These are phyloP conservation scores for Phlebopus sp. DNA, from an alignment of 1,284 basidiomycete genomes.

Conservation along the genomic window DNA sequence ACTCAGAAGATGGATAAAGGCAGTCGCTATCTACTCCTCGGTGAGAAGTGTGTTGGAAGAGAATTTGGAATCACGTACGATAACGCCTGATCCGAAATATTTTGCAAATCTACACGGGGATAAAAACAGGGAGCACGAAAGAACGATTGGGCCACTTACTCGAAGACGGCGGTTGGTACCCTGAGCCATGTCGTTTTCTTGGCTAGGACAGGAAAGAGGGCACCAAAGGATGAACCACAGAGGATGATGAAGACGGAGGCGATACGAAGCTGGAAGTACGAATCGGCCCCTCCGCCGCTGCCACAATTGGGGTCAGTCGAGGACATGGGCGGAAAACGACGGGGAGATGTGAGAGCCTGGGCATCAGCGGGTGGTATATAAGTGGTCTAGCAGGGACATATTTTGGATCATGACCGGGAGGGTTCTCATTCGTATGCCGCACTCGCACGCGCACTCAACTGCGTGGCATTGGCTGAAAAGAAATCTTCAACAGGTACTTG, in stretches of 20 bases:
- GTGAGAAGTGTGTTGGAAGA: constrained; percentile 10
- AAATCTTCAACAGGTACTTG: too few relatives aligned
- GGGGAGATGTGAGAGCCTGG: too few relatives aligned
- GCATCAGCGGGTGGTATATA: too few relatives aligned
- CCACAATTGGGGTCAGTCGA: constrained; percentile 29
- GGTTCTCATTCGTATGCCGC: too few relatives aligned
- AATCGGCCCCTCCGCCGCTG: constrained; percentile 36
- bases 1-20: constrained; percentile 83
- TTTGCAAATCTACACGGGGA: constrained; percentile 71
- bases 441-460: too few relatives aligned
- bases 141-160: constrained; percentile 51
- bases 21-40: constrained; percentile 75
- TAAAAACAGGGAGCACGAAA: constrained; percentile 4
- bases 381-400: too few relatives aligned
- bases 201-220: constrained; percentile 82
- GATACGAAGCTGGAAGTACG: constrained; percentile 57
- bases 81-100: constrained; percentile 94
- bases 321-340: constrained; percentile 18
- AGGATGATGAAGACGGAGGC: constrained; percentile 90
- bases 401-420: too few relatives aligned
- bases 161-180: constrained; percentile 67
- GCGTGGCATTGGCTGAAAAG: too few relatives aligned
- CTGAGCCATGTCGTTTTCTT: constrained; percentile 53
- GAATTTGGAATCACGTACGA: constrained; percentile 47
- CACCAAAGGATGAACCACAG: constrained; percentile 62